These are phyloP conservation scores for Phyllosticta paracitricarpa DNA, from an alignment of 2,329 filamentous ascomycete species.

Conservation along the genomic window DNA sequence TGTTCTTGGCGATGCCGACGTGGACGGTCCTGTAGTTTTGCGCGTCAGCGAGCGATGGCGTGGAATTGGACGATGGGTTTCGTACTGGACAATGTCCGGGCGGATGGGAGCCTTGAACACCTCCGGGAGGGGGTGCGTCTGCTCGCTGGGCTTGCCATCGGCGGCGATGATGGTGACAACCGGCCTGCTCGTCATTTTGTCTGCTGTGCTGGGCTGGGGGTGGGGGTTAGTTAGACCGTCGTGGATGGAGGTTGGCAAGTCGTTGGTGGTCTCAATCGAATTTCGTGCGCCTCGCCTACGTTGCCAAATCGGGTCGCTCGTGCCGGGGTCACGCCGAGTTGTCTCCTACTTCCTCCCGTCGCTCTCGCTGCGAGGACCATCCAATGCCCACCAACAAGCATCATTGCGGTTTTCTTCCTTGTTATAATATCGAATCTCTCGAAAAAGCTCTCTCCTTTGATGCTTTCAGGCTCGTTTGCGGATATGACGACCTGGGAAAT, in stretches of 20 bases:
- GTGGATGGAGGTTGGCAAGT: slow-evolving; percentile 6
- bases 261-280: neutral
- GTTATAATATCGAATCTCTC: no score
- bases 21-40: slow-evolving; percentile 56
- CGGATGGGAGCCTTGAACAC: slow-evolving; percentile 98
- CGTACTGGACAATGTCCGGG: slow-evolving; percentile 93
- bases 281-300: slow-evolving; percentile 6
- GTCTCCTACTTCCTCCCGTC: no score
- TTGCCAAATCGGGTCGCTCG: neutral
- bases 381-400: no score
- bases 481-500: no score
- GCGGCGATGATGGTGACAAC: slow-evolving; percentile 95
- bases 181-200: slow-evolving; percentile 64
- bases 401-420: no score
- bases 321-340: no score
- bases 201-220: slow-evolving; percentile 13
- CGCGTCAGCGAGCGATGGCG: slow-evolving; percentile 23
- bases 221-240: slow-evolving; percentile 7
- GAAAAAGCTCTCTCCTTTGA: no score
- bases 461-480: no score
- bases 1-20: slow-evolving; percentile 99
- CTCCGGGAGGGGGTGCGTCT: slow-evolving; percentile 84
- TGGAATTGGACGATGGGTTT: neutral
- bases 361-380: no score
- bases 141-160: slow-evolving; percentile 85